Evolutionary conservation across 306 rosid genomes (phyloP).

Genomic region (Mimosa pudica): DNA sequence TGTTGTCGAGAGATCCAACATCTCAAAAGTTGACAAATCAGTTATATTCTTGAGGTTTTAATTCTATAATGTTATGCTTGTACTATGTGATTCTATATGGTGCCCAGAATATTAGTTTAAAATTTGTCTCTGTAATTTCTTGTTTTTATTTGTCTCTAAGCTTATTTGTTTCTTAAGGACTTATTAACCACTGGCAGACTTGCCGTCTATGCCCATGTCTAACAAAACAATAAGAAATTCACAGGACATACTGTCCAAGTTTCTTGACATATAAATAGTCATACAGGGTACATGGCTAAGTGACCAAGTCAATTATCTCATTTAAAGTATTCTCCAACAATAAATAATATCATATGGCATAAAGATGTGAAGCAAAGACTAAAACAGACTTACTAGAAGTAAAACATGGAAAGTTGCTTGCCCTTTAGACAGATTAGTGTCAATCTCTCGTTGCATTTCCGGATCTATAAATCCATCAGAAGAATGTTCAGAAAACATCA

Average conservation of each 20-base stretch:
- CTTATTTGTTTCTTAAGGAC: too few relatives aligned
- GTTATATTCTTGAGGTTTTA: background rate
- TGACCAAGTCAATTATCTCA: background rate
- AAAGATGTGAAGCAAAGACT: slow-evolving; percentile 11
- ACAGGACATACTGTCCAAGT: background rate
- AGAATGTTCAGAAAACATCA: slow-evolving; percentile 23
- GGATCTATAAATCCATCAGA: slow-evolving; percentile 40
- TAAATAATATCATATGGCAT: background rate
- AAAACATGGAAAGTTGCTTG: slow-evolving; percentile 47
- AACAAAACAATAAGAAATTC: background rate
- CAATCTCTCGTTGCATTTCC: slow-evolving; percentile 52
- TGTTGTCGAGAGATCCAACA: background rate
- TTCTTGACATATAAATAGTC: background rate
- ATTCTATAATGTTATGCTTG: background rate
- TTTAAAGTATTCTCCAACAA: background rate
- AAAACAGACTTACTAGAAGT: slow-evolving; percentile 47
- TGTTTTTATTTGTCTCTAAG: too few relatives aligned
- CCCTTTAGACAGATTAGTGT: slow-evolving; percentile 50
- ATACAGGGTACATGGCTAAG: background rate
- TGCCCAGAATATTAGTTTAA: too few relatives aligned
- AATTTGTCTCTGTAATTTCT: too few relatives aligned
- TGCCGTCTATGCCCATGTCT: background rate
- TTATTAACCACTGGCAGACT: background rate
- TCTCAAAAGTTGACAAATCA: background rate
- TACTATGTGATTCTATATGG: too few relatives aligned